Percentiles rank a stretch among this genome's conserved stretches.
Evolutionary conservation across 2,329 filamentous ascomycete species (phyloP).

Genomic region (Penicillium sp.): DNA sequence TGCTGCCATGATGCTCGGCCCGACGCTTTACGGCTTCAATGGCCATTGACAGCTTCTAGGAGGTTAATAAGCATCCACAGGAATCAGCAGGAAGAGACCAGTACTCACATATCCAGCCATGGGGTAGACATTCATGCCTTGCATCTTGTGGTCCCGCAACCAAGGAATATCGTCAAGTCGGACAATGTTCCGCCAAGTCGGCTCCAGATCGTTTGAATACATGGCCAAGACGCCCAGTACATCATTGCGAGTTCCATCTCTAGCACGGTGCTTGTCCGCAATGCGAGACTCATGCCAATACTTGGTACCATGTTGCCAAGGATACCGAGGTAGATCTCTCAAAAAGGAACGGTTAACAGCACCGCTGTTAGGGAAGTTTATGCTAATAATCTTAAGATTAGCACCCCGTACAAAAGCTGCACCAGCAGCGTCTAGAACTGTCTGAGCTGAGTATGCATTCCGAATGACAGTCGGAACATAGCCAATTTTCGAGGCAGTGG

Average conservation of each 20-base stretch:
- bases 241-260: constrained; percentile 23
- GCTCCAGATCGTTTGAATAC: constrained; percentile 24
- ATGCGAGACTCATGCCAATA: constrained; percentile 45
- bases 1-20: constrained; percentile 21
- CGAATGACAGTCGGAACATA: constrained; percentile 25
- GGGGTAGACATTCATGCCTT: constrained; percentile 23
- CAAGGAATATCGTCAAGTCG: constrained; percentile 24
- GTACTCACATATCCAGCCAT: constrained; percentile 23
- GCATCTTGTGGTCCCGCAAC: constrained; percentile 32
- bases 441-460: constrained; percentile 18
- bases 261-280: constrained; percentile 22
- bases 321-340: constrained; percentile 41
- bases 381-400: constrained; percentile 10
- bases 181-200: constrained; percentile 26
- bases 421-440: constrained; percentile 21
- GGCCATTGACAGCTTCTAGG: constrained; percentile 25
- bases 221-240: constrained; percentile 22
- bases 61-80: constrained; percentile 1
- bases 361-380: constrained; percentile 18
- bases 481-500: constrained; percentile 9
- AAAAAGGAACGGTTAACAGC: constrained; percentile 17
- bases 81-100: neutral
- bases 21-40: constrained; percentile 31
- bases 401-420: constrained; percentile 16
- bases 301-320: constrained; percentile 45